Base-by-base conservation (phyloP, 169 alveolate genomes). In the Plasmodium billcollinsi region DNA sequence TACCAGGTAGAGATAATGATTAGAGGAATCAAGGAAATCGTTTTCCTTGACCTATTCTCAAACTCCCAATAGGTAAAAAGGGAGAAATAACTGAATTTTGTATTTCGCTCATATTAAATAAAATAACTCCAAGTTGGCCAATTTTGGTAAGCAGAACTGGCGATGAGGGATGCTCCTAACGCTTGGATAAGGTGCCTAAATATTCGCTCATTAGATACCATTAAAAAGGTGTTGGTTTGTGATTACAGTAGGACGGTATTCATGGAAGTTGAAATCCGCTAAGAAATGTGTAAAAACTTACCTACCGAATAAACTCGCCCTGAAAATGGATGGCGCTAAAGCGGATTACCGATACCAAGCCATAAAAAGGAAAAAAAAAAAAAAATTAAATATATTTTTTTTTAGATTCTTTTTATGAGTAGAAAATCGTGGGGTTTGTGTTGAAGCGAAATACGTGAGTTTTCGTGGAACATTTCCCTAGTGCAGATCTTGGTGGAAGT, bases 401-500 rank as follows among this genome's bases (percentile, higher is more conserved):
- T 90, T 61, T 85, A 73, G 43, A 26, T 76, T 65, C 93, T 93
- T 91, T 90, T 88, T 93, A 96, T 94, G 97, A 93, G 97, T 96
- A 96, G 97, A 97, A 95, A 97, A 96, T 96, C 97, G 98, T 95
- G 96, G 94, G 94, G 94, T 95, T 95, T 89, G 97, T 93, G 92
- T 29, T 39, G 97, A 95, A 95, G 97, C 97, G 92, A 93, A 90
- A 85, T 97, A 94, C 96, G 98, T 97, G 97, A 95, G 96, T 95
- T 96, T 93, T 96, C 93, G 95, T 95, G 94, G 97, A 96, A 94
- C 98, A 88, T 96, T 91, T 63, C 93, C 94, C 96, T 94, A 96
- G 99, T 96, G 99, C 98, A 96, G 98, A 95, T 96, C 97, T 95
- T 97, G 98, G 98, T 95, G 97, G 97, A 94, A 94, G 97, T 97